phyloP scores from a whole-genome alignment of 495 filamentous ascomycete genomes.

The Penicillium herquei region DNA sequence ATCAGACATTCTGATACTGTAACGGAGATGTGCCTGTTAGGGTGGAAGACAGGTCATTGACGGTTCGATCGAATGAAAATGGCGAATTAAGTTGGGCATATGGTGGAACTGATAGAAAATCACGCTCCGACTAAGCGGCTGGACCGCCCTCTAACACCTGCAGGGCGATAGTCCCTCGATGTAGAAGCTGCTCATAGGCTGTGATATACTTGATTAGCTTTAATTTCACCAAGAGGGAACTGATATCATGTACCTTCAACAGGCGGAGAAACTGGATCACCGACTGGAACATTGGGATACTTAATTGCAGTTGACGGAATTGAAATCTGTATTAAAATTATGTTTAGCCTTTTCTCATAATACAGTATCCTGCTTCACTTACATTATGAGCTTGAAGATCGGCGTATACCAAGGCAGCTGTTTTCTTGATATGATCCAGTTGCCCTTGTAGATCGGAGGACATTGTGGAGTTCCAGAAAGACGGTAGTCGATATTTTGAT shows the following conservation, averaged over 20 bases:
- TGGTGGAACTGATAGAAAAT: too few species aligned
- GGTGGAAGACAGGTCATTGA: too few species aligned
- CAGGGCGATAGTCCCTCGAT: constrained; percentile 5
- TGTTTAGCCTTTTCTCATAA: not conserved
- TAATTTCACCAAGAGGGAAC: not conserved
- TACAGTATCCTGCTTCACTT: not conserved
- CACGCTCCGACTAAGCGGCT: too few species aligned
- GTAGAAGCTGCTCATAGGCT: constrained; percentile 12
- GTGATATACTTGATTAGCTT: not conserved
- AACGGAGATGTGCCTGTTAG: too few species aligned
- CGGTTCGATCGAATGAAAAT: too few species aligned
- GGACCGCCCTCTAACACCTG: not conserved
- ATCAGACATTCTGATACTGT: too few species aligned
- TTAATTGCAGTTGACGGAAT: constrained; percentile 5
- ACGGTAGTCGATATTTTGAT: not conserved
- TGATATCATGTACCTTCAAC: constrained; percentile 8
- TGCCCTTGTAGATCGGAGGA: constrained; percentile 6
- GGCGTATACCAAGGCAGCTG: constrained; percentile 12
- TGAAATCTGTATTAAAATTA: not conserved
- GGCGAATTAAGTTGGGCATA: too few species aligned
- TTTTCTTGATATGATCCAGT: constrained; percentile 5
- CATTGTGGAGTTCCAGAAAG: not conserved
- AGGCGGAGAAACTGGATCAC: constrained; percentile 3
- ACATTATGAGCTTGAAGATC: constrained; percentile 15
- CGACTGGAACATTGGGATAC: constrained; percentile 10